phyloP scores from a whole-genome alignment of 768 basidiomycete species.

The Phaeotremella skinneri region DNA sequence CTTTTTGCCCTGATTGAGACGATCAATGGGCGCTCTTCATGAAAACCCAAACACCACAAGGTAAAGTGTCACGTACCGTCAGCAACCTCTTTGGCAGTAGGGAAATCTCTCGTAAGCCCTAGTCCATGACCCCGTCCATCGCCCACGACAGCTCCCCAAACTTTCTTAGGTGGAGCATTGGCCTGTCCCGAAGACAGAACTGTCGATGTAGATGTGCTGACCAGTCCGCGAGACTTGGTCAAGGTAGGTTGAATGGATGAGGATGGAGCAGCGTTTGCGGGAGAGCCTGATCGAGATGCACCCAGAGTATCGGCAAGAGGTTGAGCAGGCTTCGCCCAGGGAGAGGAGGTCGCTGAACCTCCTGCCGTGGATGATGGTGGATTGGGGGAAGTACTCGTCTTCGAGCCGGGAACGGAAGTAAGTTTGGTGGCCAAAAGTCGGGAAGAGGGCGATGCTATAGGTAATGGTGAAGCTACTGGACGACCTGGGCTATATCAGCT shows the following conservation, averaged over 20 bases:
- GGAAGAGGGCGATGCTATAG: slow-evolving; percentile 54
- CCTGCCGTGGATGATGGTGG: slow-evolving; percentile 58
- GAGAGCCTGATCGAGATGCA: not conserved
- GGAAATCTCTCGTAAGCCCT: slow-evolving; percentile 69
- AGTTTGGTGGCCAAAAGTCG: slow-evolving; percentile 83
- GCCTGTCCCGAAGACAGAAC: slow-evolving; percentile 31
- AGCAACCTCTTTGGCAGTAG: slow-evolving; percentile 93
- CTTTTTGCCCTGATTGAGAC: slow-evolving; percentile 26
- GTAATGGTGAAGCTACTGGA: slow-evolving; percentile 41
- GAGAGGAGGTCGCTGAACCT: slow-evolving; percentile 65
- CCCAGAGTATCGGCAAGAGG: slow-evolving; percentile 4
- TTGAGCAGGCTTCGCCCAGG: slow-evolving; percentile 62
- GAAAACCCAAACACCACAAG: not conserved
- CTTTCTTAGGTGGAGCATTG: slow-evolving; percentile 56
- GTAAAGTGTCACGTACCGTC: slow-evolving; percentile 60
- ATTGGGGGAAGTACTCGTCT: slow-evolving; percentile 47
- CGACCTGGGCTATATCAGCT: slow-evolving; percentile 25
- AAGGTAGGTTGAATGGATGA: slow-evolving; percentile 39
- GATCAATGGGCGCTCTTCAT: slow-evolving; percentile 9
- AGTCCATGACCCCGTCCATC: slow-evolving; percentile 46
- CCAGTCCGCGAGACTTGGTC: slow-evolving; percentile 34
- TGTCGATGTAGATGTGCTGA: slow-evolving; percentile 10
- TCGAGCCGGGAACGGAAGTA: slow-evolving; percentile 57
- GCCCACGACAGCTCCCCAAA: slow-evolving; percentile 63
- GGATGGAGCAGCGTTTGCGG: not conserved